A percentile compares a stretch with the other conserved stretches of the same genome.
These are phyloP conservation scores for Scheffersomyces amazonensis DNA, from an alignment of 805 yeast genomes.

Conservation along the genomic window DNA sequence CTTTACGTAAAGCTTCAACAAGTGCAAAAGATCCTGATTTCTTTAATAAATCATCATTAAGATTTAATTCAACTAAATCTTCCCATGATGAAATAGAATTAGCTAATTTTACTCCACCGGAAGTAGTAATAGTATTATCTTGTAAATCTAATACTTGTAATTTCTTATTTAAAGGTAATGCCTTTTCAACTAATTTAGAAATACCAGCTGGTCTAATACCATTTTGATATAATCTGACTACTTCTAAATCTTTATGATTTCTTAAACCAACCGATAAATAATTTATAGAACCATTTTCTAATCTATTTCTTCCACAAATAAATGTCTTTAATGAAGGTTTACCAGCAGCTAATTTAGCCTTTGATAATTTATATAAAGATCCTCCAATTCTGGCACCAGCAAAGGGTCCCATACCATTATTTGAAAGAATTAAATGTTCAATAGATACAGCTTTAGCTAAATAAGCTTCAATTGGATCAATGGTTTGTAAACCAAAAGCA, in stretches of 20 bases:
- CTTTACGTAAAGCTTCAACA: constrained; percentile 43
- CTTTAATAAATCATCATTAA: constrained; percentile 86
- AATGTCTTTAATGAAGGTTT: constrained; percentile 70
- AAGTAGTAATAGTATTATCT: constrained; percentile 88
- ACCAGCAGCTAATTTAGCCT: constrained; percentile 52
- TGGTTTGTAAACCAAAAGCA: constrained; percentile 95
- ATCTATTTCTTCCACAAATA: constrained; percentile 94
- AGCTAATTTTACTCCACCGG: constrained; percentile 55
- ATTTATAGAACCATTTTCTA: constrained; percentile 91
- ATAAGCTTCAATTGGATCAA: constrained; percentile 81
- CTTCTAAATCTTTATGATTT: constrained; percentile 71
- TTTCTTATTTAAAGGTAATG: constrained; percentile 59
- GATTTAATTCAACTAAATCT: constrained; percentile 68
- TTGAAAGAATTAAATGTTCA: constrained; percentile 83
- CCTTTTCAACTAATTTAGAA: constrained; percentile 66
- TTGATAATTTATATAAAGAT: constrained; percentile 70
- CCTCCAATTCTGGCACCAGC: constrained; percentile 94
- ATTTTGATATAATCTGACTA: constrained; percentile 84
- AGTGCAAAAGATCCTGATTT: constrained; percentile 67
- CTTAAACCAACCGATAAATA: constrained; percentile 83
- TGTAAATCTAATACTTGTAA: constrained; percentile 80
- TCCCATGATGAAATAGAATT: constrained; percentile 59
- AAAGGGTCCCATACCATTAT: constrained; percentile 98
- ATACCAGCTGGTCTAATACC: constrained; percentile 97
- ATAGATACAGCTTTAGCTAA: constrained; percentile 72